Conservation (phyloP, 2,329 filamentous ascomycete species). For the Fusarium sp. region DNA sequence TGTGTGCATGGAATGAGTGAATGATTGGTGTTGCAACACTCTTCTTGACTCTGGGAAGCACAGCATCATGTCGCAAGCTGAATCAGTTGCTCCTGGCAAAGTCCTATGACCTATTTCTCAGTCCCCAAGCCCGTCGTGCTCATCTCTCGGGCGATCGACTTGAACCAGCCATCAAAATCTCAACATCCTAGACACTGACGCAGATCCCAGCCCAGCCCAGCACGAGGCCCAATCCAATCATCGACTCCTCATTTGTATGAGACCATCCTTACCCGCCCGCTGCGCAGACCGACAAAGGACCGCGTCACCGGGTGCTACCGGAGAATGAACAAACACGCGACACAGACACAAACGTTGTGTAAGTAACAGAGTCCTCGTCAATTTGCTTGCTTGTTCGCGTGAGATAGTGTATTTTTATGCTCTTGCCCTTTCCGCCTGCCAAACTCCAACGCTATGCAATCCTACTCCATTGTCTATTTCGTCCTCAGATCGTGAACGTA, state of each 20-base stretch:
- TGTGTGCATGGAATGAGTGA: background rate
- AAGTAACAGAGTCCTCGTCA: background rate
- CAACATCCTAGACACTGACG: background rate
- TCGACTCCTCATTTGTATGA: background rate
- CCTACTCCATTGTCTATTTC: conserved; percentile 27
- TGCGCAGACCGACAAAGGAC: conserved; percentile 1
- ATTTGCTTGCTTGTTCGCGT: background rate
- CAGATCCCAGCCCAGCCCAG: background rate
- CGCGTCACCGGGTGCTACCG: background rate
- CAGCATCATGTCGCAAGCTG: conserved; percentile 4
- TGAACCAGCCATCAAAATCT: conserved; percentile 3
- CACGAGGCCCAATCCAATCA: background rate
- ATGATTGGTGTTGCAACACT: background rate
- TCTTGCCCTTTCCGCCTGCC: background rate
- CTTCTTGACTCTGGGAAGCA: background rate
- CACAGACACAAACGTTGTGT: background rate
- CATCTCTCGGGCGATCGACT: background rate
- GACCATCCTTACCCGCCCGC: background rate
- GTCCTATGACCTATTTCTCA: background rate
- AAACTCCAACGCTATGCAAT: conserved; percentile 43
- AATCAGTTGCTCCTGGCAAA: background rate
- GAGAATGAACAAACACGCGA: conserved; percentile 5
- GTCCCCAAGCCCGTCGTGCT: background rate
- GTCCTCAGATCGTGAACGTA: conserved; percentile 65
- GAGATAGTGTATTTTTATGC: background rate